A percentile compares a stretch with the other conserved stretches of the same genome.
These are phyloP conservation scores for Arthrobotrys pseudoclavata DNA, from an alignment of 2,329 filamentous ascomycete species.

Conservation along the genomic window DNA sequence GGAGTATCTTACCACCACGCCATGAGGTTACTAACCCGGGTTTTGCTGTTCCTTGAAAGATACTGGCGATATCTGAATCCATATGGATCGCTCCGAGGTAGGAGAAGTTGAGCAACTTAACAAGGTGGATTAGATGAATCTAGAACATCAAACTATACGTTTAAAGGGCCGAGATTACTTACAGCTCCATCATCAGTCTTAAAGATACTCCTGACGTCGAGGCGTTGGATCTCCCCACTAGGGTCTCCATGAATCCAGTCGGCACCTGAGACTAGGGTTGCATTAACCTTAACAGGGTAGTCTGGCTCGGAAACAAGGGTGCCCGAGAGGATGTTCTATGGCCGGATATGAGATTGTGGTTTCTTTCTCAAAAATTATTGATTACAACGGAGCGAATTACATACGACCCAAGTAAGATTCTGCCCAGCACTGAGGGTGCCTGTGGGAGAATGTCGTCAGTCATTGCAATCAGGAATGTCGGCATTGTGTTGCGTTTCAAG, in stretches of 20 bases:
- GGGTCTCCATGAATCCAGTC: conserved; percentile 67
- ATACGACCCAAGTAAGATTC: conserved; percentile 54
- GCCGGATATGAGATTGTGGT: background rate
- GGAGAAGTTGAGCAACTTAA: conserved; percentile 65
- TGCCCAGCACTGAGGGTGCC: conserved; percentile 47
- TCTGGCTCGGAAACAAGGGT: conserved; percentile 66
- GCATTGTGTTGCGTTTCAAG: conserved; percentile 19
- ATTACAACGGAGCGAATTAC: background rate
- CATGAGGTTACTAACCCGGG: conserved; percentile 67
- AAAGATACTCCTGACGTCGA: conserved; percentile 66
- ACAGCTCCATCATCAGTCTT: conserved; percentile 62
- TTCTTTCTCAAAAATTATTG: background rate
- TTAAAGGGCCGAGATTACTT: background rate
- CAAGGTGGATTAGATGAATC: background rate
- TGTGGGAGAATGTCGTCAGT: background rate
- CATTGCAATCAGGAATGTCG: background rate
- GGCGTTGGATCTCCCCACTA: conserved; percentile 65
- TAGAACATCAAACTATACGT: background rate
- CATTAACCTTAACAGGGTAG: conserved; percentile 66
- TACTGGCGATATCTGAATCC: conserved; percentile 64
- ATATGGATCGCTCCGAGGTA: conserved; percentile 67
- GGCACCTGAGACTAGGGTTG: conserved; percentile 66
- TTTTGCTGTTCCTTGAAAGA: conserved; percentile 65
- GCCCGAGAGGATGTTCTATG: conserved; percentile 62
- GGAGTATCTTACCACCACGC: conserved; percentile 64